phyloP scores from a whole-genome alignment of 495 filamentous ascomycete genomes.

The Aspergillus avenaceus region DNA sequence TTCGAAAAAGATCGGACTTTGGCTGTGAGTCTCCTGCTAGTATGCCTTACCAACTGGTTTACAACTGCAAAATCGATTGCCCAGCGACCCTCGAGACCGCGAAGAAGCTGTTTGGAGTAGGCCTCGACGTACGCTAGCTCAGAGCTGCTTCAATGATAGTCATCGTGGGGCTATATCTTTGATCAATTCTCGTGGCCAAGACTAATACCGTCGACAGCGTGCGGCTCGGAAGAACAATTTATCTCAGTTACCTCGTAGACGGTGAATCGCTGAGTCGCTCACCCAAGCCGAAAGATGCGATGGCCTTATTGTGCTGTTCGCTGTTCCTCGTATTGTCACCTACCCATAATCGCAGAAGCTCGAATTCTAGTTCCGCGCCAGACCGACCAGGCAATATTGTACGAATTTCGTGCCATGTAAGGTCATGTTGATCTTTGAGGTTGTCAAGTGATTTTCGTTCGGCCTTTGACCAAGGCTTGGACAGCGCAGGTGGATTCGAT shows the following conservation, averaged over 20 bases:
- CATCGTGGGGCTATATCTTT: not conserved
- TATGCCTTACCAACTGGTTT: not conserved
- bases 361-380: conserved; percentile 33
- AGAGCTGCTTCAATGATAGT: too few relatives aligned
- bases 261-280: conserved; percentile 4
- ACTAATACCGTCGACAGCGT: not conserved
- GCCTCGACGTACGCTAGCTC: too few relatives aligned
- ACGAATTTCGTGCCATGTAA: conserved; percentile 32
- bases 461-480: conserved; percentile 29
- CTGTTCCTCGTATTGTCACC: conserved; percentile 10
- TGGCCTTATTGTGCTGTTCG: not conserved
- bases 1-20: not conserved
- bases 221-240: not conserved
- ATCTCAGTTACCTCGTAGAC: conserved; percentile 7
- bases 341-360: conserved; percentile 36
- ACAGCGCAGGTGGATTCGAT: conserved; percentile 26
- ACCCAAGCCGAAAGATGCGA: not conserved
- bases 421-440: conserved; percentile 24
- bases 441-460: conserved; percentile 27
- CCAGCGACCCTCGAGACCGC: not conserved
- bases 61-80: not conserved
- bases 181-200: not conserved
- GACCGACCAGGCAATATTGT: conserved; percentile 26
- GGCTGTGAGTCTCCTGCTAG: not conserved
- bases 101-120: not conserved